Conservation (phyloP, 805 yeast genomes). For the Candida manassasensis region DNA sequence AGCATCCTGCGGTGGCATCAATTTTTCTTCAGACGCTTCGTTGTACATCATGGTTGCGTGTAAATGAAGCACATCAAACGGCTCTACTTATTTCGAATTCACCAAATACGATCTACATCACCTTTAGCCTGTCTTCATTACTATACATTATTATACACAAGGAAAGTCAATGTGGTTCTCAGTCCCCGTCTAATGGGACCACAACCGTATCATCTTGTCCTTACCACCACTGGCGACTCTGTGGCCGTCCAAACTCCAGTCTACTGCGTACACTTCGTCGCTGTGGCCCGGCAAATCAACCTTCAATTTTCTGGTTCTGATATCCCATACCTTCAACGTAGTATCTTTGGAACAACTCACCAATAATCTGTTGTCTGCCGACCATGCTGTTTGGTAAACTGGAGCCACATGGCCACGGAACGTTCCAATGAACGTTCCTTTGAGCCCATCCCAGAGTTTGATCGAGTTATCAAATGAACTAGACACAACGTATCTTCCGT, state of each 20-base stretch:
- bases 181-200: constrained; percentile 90
- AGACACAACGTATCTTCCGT: constrained; percentile 84
- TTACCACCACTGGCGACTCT: constrained; percentile 97
- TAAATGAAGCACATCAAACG: no score
- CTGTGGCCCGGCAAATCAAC: constrained; percentile 94
- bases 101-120: no score
- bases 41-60: no score
- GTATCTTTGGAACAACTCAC: constrained; percentile 96
- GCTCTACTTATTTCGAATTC: no score
- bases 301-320: constrained; percentile 74
- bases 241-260: constrained; percentile 95
- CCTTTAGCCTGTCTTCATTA: no score
- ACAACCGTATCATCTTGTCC: constrained; percentile 87
- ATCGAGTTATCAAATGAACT: constrained; percentile 95
- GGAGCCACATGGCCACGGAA: constrained; percentile 97
- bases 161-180: no score
- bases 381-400: constrained; percentile 97
- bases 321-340: constrained; percentile 94
- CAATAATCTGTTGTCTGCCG: constrained; percentile 84
- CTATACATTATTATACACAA: no score
- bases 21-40: no score
- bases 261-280: constrained; percentile 95
- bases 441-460: constrained; percentile 93
- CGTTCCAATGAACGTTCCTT: constrained; percentile 85
- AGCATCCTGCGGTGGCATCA: no score